Conservation (phyloP, 768 basidiomycete genomes). For the Tylopilus sp. region DNA sequence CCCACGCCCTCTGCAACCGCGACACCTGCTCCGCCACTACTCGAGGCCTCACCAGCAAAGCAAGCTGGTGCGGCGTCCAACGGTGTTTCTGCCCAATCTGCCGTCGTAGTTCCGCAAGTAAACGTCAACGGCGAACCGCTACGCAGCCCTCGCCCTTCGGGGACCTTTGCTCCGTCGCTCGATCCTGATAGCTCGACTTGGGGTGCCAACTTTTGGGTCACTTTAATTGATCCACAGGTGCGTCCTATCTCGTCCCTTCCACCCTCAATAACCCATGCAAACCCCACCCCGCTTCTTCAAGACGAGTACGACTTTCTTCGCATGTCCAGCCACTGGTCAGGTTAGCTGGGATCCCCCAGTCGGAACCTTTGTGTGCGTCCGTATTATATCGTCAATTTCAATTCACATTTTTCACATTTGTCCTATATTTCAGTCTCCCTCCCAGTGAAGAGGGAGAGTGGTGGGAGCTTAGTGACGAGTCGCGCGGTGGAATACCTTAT, state of each 20-base stretch:
- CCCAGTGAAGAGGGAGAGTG: slow-evolving; percentile 85
- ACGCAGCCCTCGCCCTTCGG: slow-evolving; percentile 32
- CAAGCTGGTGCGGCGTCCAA: slow-evolving; percentile 7
- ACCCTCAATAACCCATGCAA: slow-evolving; percentile 9
- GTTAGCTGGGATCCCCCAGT: slow-evolving; percentile 92
- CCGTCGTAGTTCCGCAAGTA: slow-evolving; percentile 32
- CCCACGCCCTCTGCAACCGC: slow-evolving; percentile 4
- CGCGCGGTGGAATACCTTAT: slow-evolving; percentile 80
- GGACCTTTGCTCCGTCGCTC: slow-evolving; percentile 9
- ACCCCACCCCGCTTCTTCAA: slow-evolving; percentile 19
- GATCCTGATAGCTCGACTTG: slow-evolving; percentile 52
- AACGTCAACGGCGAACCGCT: slow-evolving; percentile 35
- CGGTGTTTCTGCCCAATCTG: slow-evolving; percentile 7
- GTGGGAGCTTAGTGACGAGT: slow-evolving; percentile 92
- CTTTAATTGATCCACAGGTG: slow-evolving; percentile 87
- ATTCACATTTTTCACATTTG: slow-evolving; percentile 10
- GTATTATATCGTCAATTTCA: slow-evolving; percentile 7
- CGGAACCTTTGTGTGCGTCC: slow-evolving; percentile 79
- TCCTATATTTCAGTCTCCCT: slow-evolving; percentile 55
- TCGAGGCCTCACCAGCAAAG: slow-evolving; percentile 8
- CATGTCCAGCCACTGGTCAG: slow-evolving; percentile 88
- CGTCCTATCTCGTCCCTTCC: slow-evolving; percentile 24
- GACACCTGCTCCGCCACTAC: not conserved
- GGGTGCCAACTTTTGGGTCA: slow-evolving; percentile 95
- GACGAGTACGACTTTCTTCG: slow-evolving; percentile 76